Evolutionary conservation across 352 stramenopile genomes (phyloP), one percentile per base, ranked within the genome.

Genomic region (Phytophthora ramorum): DNA sequence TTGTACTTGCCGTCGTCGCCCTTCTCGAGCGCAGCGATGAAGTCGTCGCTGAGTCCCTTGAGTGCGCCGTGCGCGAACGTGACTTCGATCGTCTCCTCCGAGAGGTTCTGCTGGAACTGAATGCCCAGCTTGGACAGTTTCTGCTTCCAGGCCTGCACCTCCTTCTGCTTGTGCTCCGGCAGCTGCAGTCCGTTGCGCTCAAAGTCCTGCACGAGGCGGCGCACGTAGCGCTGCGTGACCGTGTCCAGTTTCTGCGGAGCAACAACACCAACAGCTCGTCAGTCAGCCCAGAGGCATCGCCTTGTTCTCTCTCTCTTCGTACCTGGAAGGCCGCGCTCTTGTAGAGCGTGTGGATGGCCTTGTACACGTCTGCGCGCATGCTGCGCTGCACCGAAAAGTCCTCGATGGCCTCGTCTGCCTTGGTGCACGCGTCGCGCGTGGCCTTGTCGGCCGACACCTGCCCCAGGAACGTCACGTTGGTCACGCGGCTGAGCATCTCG

Each of bases 321-420:
- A 87, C 81, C 76, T 81, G 66, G 34, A 81, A 86, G 41, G 53
- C 64, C 19, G 66, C 38, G 58, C 77, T 82, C 59, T 75, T 76
- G 17, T 80, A 79, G 35, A 96, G 75, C 30, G 75, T 66, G 38
- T 81, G 69, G 24, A 96, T 65, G 26, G 80, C 63, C 69, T 90
- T 89, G 75, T 96, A 96, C 53, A 97, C 89, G 64, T 95, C 87
- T 14, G 73, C 84, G 22, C 83, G 77, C 89, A 96, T 97, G 43
- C 86, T 80, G 22, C 89, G 76, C 71, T 87, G 68, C n/a, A 94
- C 85, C 0, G 77, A 76, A 44, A 88, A 90, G 48, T 91, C 76
- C 47, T 87, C 78, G 49, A 96, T 94, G n/a, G 72, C 64, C 49
- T 95, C 85, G 45, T 94, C 83, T 8, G 89, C 89, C 50, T 90